Conservation (phyloP, 2,329 filamentous ascomycete genomes). For the Cucurbitaria berberidis region DNA sequence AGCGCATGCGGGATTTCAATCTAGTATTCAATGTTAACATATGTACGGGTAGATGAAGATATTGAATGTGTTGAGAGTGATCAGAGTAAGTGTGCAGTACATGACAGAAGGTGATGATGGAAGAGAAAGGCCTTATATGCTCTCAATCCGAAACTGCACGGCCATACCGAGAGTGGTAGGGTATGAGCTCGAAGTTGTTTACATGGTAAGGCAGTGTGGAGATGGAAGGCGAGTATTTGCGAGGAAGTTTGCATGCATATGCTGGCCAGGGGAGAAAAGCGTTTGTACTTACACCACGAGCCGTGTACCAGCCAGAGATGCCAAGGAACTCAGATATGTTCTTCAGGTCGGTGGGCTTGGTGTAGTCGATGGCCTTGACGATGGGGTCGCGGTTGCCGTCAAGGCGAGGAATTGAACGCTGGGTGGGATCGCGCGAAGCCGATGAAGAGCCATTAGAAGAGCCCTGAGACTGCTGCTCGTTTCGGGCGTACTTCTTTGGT, state of each 20-base stretch:
- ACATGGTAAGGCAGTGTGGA: neutral
- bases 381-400: constrained; percentile 47
- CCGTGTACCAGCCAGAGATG: constrained; percentile 41
- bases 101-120: neutral
- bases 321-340: constrained; percentile 47
- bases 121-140: neutral
- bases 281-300: constrained; percentile 47
- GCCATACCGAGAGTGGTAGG: neutral
- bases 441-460: constrained; percentile 36
- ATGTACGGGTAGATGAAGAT: no score
- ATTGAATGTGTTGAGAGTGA: no score
- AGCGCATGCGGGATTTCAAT: constrained; percentile 32
- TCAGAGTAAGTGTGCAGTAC: no score
- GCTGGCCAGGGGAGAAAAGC: constrained; percentile 4
- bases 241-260: constrained; percentile 6
- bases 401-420: constrained; percentile 37
- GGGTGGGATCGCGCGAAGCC: constrained; percentile 31
- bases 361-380: constrained; percentile 28
- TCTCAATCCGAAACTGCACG: neutral
- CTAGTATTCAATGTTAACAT: constrained; percentile 27
- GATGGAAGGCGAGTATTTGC: constrained; percentile 5
- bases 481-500: constrained; percentile 41
- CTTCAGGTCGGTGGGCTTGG: constrained; percentile 36
- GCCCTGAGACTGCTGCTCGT: constrained; percentile 33
- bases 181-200: neutral